Base-by-base conservation (phyloP, 495 filamentous ascomycete genomes). In the Penicillium lividum region DNA sequence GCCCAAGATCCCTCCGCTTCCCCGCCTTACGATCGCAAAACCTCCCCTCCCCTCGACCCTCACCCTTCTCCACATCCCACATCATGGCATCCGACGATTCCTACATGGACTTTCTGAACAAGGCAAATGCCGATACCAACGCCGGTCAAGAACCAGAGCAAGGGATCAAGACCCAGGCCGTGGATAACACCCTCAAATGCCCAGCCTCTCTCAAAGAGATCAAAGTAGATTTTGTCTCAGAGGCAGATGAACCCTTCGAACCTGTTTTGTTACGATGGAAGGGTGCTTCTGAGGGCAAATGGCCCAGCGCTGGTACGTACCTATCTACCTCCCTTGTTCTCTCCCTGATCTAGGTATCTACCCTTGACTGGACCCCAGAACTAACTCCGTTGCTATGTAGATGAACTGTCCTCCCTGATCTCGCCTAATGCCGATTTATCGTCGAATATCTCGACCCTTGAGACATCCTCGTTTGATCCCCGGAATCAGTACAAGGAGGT, bases 201-300 rank as follows among this genome's bases (percentile, higher is more conserved):
- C 91, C 91, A 0, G 65, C 70, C 18, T 71, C 73, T 18, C 73
- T 95, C 57, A 68, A 77, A 60, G 73, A 77, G 4, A 75, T 85
- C 30, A 83, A 89, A 54, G 79, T 73, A 47, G 88, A 84, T 65
- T 95, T 93, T 70, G 69, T 82, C 4, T 92, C 87, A 53, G 92
- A 96, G 57, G 82, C 89, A 6, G 92, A 96, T 72, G 89, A 93
- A 75, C 88, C 88, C 36, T 96, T 93, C 70, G 86, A 86, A 68
- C 82, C 85, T 2, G 90, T 96, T 5, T 81, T 76, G 51, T 65
- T 96, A 62, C 75, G 73, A 57, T 92, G 81, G 80, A 75, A 79
- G 44, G 85, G 83, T 42, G 75, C 75, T 16, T 66, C 56, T 38
- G 76, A 77, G 42, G 79, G 75, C 36, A 69, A 71, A 42, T 78